Percentiles rank a stretch among this genome's conserved stretches.
phyloP scores from a whole-genome alignment of 768 basidiomycete genomes.

The Suillus subluteus region DNA sequence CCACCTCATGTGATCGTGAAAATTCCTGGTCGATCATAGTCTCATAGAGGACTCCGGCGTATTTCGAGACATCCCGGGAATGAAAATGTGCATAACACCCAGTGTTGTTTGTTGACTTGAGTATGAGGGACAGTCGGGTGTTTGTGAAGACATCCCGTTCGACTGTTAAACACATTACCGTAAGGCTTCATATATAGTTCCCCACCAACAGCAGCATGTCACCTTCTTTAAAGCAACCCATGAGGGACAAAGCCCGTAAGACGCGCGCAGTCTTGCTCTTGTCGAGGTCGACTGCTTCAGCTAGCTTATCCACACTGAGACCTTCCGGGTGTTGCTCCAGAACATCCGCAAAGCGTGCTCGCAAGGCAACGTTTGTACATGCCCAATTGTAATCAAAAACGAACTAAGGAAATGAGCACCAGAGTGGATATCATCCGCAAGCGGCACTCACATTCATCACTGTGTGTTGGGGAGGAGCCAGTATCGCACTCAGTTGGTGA shows the following conservation, averaged over 20 bases:
- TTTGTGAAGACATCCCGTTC: slow-evolving; percentile 33
- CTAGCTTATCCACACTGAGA: slow-evolving; percentile 29
- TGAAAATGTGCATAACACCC: slow-evolving; percentile 16
- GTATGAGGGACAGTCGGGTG: slow-evolving; percentile 37
- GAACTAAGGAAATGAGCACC: slow-evolving; percentile 4
- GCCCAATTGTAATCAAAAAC: slow-evolving; percentile 30
- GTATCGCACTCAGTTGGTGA: slow-evolving; percentile 29
- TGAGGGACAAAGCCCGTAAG: slow-evolving; percentile 33
- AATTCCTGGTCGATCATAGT: slow-evolving; percentile 29
- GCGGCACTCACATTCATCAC: slow-evolving; percentile 26
- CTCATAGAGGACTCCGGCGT: slow-evolving; percentile 25
- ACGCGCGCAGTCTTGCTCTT: slow-evolving; percentile 33
- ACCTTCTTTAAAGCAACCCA: slow-evolving; percentile 37
- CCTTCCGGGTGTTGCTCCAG: slow-evolving; percentile 30
- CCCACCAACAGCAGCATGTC: neutral
- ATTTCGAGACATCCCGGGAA: slow-evolving; percentile 16
- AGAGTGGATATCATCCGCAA: neutral
- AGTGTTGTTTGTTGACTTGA: slow-evolving; percentile 19
- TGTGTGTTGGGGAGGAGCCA: slow-evolving; percentile 33
- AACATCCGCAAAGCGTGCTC: slow-evolving; percentile 29
- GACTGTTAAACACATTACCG: slow-evolving; percentile 19
- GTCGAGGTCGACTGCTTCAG: slow-evolving; percentile 26
- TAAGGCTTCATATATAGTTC: neutral
- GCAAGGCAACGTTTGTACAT: slow-evolving; percentile 27
- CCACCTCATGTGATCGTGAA: slow-evolving; percentile 24